phyloP scores from a whole-genome alignment of 805 yeast species.

The Cyberlindnera euphorbiae region DNA sequence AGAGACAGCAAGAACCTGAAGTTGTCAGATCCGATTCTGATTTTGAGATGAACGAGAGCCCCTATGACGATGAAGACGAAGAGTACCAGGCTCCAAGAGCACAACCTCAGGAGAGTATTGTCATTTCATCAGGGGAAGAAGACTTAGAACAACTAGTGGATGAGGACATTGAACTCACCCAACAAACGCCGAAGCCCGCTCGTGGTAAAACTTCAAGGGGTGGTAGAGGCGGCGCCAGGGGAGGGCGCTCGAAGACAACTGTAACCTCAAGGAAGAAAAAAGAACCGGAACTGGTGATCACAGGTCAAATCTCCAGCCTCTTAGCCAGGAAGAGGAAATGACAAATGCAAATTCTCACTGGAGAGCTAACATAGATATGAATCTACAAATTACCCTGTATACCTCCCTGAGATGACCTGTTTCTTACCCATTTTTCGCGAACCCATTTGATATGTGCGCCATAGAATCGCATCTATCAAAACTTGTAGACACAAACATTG shows the following conservation, averaged over 20 bases:
- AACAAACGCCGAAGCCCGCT: not conserved
- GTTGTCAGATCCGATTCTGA: conserved; percentile 7
- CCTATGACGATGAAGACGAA: too few species aligned
- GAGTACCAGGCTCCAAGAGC: too few species aligned
- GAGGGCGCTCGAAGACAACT: not conserved
- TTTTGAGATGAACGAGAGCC: conserved; percentile 4
- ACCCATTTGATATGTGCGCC: too few species aligned
- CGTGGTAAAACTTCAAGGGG: too few species aligned
- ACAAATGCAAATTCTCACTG: too few species aligned
- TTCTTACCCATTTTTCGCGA: too few species aligned
- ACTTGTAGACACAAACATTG: too few species aligned
- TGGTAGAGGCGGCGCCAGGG: conserved; percentile 1
- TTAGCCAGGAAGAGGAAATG: conserved; percentile 9
- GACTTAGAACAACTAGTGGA: not conserved
- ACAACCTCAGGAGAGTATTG: too few species aligned
- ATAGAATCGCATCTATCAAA: too few species aligned
- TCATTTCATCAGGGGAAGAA: conserved; percentile 2
- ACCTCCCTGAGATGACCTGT: too few species aligned
- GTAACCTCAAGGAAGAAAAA: not conserved
- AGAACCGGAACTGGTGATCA: conserved; percentile 2
- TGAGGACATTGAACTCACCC: not conserved
- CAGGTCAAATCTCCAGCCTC: conserved; percentile 6
- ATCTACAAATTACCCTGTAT: too few species aligned
- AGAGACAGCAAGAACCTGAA: conserved; percentile 1
- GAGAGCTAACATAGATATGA: too few species aligned